Conservation (phyloP, 768 basidiomycete species). For the Suillus brevipes region DNA sequence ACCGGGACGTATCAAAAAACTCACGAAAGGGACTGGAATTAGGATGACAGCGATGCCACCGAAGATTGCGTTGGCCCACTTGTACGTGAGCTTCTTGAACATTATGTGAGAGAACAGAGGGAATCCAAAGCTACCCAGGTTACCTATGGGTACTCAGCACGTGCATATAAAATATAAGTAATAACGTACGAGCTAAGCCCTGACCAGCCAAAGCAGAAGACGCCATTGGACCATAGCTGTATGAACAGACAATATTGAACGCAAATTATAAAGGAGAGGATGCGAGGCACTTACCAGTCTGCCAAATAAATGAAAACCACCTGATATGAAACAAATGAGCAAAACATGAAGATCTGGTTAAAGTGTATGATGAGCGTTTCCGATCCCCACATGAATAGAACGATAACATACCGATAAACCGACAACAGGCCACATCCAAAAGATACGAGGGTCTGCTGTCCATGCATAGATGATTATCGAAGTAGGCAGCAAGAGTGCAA, state of each 20-base stretch:
- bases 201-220: conserved; percentile 69
- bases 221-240: conserved; percentile 55
- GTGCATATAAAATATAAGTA: not conserved
- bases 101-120: conserved; percentile 62
- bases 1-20: conserved; percentile 13
- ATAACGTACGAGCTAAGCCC: conserved; percentile 50
- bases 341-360: conserved; percentile 48
- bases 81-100: conserved; percentile 54
- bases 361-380: not conserved
- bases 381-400: not conserved
- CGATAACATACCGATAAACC: conserved; percentile 5
- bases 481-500: conserved; percentile 51
- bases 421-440: conserved; percentile 53
- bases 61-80: conserved; percentile 59
- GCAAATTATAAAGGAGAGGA: too few species aligned
- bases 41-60: conserved; percentile 51
- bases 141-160: conserved; percentile 36
- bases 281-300: conserved; percentile 46
- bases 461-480: conserved; percentile 74
- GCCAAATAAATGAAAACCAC: conserved; percentile 59
- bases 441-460: conserved; percentile 52
- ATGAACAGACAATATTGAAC: conserved; percentile 13
- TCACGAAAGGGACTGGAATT: conserved; percentile 57
- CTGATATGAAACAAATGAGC: conserved; percentile 52
- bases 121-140: conserved; percentile 51